Evolutionary conservation across 169 alveolate species (phyloP), one percentile per base, ranked within the genome.

Genomic region (Plasmodium sp.): DNA sequence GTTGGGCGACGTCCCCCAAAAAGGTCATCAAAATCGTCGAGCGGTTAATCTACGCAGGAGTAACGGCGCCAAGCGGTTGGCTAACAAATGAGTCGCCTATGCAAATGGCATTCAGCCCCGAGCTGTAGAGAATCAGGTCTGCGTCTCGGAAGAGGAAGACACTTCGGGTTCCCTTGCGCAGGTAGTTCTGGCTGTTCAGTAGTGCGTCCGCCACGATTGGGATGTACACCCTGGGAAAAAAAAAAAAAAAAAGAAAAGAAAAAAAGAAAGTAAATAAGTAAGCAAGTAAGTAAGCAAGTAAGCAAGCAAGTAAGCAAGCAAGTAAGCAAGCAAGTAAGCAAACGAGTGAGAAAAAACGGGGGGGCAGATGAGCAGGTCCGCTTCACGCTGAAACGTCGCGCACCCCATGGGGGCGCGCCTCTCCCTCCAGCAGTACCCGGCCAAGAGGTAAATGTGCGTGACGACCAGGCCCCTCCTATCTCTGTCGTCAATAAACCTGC

Each of bases 31-130:
- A n/a, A 36, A 1, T 56, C 22, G 27, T 33, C 45, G 41, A 6
- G 79, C 39, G 16, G 22, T n/a, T n/a, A 41, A 45, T 14, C 9
- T 48, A 48, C 80, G 27, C 22, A 43, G 18, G 58, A 39, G 41
- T 45, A 82, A 31, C 31, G 27, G 39, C 67, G 51, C 48, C 34
- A 22, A 27, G 34, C 16, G 5, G 77, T 27, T 18, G 31, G n/a
- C 56, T 84, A 74, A 84, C 93, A 74, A 84, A 74, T 48, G 93
- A 84, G 51, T 84, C 93, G 33, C 93, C 93, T 73, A 84, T 84
- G 39, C 93, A 84, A 39, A 84, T 48, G 31, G 93, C 33, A 27
- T 67, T 48, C 36, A 84, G 39, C 56, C 93, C 93, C n/a, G 84
- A 73, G 18, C 84, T 43, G 77, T 67, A 74, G 58, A 84, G 43